phyloP scores from a whole-genome alignment of 148 eudicot genomes.

The Vaccinium myrtillus region DNA sequence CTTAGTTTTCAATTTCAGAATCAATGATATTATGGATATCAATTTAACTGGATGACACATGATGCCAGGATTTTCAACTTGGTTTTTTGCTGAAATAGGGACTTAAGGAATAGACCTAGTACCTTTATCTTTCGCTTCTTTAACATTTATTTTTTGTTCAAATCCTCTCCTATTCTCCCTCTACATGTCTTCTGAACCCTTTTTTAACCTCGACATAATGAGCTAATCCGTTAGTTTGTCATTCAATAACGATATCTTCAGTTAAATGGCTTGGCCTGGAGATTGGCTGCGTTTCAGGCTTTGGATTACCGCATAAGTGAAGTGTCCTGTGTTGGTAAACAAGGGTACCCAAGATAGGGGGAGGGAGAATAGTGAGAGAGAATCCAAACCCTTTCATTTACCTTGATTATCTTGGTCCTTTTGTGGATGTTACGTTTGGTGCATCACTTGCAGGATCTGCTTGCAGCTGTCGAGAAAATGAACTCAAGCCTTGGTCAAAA shows the following conservation, averaged over 20 bases:
- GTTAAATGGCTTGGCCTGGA: too few relatives aligned
- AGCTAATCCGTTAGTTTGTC: too few relatives aligned
- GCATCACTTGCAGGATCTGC: conserved; percentile 50
- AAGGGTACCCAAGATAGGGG: too few relatives aligned
- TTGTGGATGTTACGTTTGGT: neutral
- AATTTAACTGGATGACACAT: neutral
- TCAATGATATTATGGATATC: neutral
- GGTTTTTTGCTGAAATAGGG: neutral
- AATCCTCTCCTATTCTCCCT: too few relatives aligned
- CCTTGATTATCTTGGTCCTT: neutral
- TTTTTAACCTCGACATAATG: too few relatives aligned
- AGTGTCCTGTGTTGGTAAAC: too few relatives aligned
- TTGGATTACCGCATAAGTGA: too few relatives aligned
- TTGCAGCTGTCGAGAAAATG: conserved; percentile 65
- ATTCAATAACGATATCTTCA: too few relatives aligned
- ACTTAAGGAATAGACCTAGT: neutral
- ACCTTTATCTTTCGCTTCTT: too few relatives aligned
- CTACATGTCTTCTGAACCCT: too few relatives aligned
- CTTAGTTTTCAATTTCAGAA: neutral
- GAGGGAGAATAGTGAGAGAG: neutral
- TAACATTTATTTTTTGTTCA: too few relatives aligned
- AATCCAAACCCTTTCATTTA: neutral
- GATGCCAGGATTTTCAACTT: neutral
- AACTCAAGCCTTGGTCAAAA: conserved; percentile 43
- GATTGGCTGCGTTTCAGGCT: too few relatives aligned